Base-by-base conservation (phyloP, 169 alveolate genomes). In the Plasmodium yoelii region DNA sequence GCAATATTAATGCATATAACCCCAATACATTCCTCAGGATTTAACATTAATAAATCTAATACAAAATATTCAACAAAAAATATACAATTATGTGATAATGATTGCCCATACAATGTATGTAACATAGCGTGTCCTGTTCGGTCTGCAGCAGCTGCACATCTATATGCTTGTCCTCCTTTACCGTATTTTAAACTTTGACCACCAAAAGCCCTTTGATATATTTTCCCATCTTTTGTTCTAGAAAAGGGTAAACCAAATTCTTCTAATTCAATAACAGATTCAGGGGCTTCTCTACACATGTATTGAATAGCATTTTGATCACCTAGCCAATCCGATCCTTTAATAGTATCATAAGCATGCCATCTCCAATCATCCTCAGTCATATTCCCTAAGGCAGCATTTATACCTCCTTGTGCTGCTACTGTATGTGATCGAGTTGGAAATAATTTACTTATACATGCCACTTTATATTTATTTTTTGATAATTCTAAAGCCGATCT, bases 251-350 rank as follows among this genome's bases (percentile, higher is more conserved):
- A 89, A 1, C 99, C 99, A 87, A 95, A 97, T 88, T 97, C 93
- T 93, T 98, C 99, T 49, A 98, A 93, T 94, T 98, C 99, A 65
- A 96, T 92, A 24, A 98, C 98, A 2, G 99, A 99, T 60, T 93
- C 96, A 24, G 99, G 99, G 28, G 99, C 99, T 87, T 97, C 98
- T 71, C 95, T 94, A 88, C 99, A 96, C 99, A 98, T 98, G 93
- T 97, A 97, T 65, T 98, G 98, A 65, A 98, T 98, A 88, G 99
- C 99, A 89, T 98, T 99, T 92, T 98, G 98, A 93, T 98, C 99
- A 18, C 99, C 99, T n/a, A 98, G 95, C 99, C 99, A 98, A 93
- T 98, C 99, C 10, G 99, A 94, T 26, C 99, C 99, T 94, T 98
- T 98, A 60, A 98, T 99, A 1, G 99, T 98, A 87, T 98, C 99